A percentile compares a stretch with the other conserved stretches of the same genome.
Conservation (phyloP, 371 early-diverging fungal species). For the Mucor piriformis region DNA sequence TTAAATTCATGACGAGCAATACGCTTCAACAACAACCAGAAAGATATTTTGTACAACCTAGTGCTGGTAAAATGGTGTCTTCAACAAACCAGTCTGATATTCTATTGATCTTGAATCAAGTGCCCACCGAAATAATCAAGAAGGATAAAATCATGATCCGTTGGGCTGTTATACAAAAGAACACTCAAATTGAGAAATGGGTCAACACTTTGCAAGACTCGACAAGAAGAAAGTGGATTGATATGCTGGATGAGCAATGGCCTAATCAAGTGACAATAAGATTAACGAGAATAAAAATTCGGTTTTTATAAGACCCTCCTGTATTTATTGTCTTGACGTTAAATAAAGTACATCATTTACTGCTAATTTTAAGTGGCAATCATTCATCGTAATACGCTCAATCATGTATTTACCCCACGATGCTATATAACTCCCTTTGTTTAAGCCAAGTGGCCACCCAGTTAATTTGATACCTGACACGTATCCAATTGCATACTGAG, state of each 20-base stretch:
- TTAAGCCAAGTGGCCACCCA: conserved; percentile 32
- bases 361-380: conserved; percentile 21
- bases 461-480: conserved; percentile 23
- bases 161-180: conserved; percentile 47
- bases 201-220: conserved; percentile 30
- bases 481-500: conserved; percentile 27
- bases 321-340: neutral
- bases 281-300: conserved; percentile 46
- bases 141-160: conserved; percentile 48
- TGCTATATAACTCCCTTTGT: conserved; percentile 33
- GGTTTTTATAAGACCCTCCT: conserved; percentile 16
- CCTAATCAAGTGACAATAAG: conserved; percentile 48
- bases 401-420: conserved; percentile 27
- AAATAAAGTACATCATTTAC: conserved; percentile 28
- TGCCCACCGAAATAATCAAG: conserved; percentile 22
- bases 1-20: conserved; percentile 49
- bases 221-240: conserved; percentile 47
- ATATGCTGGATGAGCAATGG: conserved; percentile 49
- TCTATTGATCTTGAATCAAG: conserved; percentile 46
- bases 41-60: conserved; percentile 49
- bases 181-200: conserved; percentile 42
- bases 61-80: conserved; percentile 39
- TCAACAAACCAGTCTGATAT: conserved; percentile 36
- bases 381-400: conserved; percentile 40
- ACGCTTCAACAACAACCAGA: conserved; percentile 22